phyloP scores from a whole-genome alignment of 352 stramenopile species.

The Globisporangium mamillatum region DNA sequence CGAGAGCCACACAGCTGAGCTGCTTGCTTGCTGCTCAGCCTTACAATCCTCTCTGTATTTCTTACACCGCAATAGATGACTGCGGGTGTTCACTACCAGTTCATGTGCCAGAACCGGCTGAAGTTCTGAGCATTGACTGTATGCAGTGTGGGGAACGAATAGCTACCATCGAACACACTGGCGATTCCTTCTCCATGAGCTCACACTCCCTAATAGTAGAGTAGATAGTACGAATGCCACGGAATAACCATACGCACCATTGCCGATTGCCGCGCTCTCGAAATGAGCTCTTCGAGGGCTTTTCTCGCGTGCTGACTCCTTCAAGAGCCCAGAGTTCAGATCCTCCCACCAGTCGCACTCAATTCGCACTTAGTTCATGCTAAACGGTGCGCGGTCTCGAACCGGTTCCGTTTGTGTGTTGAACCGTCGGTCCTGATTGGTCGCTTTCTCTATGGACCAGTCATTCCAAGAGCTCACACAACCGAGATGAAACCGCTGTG shows the following conservation, averaged over 20 bases:
- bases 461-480: not conserved
- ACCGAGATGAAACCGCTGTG: too few species aligned
- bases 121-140: too few species aligned
- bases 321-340: not conserved
- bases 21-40: not conserved
- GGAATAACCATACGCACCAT: not conserved
- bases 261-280: not conserved
- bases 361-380: not conserved
- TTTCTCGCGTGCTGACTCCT: not conserved
- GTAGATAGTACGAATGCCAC: too few species aligned
- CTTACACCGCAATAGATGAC: not conserved
- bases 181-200: too few species aligned
- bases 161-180: too few species aligned
- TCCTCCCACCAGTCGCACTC: not conserved
- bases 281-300: not conserved
- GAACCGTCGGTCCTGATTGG: not conserved
- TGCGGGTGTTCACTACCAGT: not conserved
- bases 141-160: too few species aligned
- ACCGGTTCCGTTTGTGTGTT: not conserved
- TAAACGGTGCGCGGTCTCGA: not conserved
- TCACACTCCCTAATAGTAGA: too few species aligned
- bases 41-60: not conserved
- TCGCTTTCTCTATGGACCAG: conserved; percentile 4
- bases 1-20: not conserved
- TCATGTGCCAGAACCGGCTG: too few species aligned